Base-by-base conservation (phyloP, 805 yeast genomes). In the Saccharomycopsis lassenensis region DNA sequence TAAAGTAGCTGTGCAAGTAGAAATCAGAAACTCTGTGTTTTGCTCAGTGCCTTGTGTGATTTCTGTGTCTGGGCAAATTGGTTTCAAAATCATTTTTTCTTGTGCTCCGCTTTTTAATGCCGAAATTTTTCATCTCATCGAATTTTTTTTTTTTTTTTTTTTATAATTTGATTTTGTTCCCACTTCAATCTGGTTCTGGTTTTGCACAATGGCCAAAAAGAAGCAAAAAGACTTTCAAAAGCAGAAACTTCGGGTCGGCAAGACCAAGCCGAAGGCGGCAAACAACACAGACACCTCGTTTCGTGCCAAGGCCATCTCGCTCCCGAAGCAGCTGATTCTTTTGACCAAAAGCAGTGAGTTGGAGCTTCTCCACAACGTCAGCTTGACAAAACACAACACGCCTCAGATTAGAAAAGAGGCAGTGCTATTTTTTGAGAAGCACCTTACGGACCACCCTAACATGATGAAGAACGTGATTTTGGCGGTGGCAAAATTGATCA, bases 261-360 rank as follows among this genome's bases (percentile, higher is more conserved):
- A 91, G 56, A 63, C 79, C 2, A 71, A 73, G 14, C 73, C 75
- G 4, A 73, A 72, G 44, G 74, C 86, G 4, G 71, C 74, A 14
- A 84, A 85, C 52, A 72, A 68, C 40, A 91, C 98, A 4, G 89
- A 81, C 47, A 84, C 94, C 0, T 78, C 93, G 1, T 89, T 89
- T 58, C 71, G 69, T 29, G 76, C 94, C 7, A 81, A 75, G 49
- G 18, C 40, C 2, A 40, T 43, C 11, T 17, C 34, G 24, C 31
- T 43, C 8, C 46, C 46, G 16, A 17, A 28, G 5, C 46, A 43
- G 29, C 37, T 37, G 11, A 36, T 37, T 21, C 11, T 40, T n/a
- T 17, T 29, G 12, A 24, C 20, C 12, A 35, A 32, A 21, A 34
- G 40, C 6, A 21, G 11, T 10, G 46, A 35, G 10, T 28, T 19